Base-by-base conservation (phyloP, 2,329 filamentous ascomycete species). In the Ophiosphaerella herpotricha region DNA sequence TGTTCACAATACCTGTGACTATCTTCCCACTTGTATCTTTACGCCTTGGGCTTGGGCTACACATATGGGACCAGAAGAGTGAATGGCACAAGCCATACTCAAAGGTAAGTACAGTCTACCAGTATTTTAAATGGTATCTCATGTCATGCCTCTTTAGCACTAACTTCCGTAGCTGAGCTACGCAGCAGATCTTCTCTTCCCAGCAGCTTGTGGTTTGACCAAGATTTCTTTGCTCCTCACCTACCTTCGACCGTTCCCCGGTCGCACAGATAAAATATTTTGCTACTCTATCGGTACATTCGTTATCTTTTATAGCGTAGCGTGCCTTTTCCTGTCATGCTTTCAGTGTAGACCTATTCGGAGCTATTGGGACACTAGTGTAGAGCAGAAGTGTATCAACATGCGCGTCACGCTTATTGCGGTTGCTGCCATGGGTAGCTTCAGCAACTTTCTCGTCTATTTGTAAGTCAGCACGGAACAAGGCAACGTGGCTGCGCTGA, bases 181-280 rank as follows among this genome's bases (percentile, higher is more conserved):
- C 40, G 48, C 55, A 16, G 47, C 61, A 13, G 58, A 66, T 16
- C 57, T 68, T 7, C 39, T 64, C 2, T 66, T 68, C 21, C 63
- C 61, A 23, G 38, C 59, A 8, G 53, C 60, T 9, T 62, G 58
- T 29, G 56, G 55, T 2, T 26, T 66, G 5, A 67, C 63, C n/a
- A 70, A 70, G 37, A 56, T 65, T 5, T 68, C 64, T 5, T 39
- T 69, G 31, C 66, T 60, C 40, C 26, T 69, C 7, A 69, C 66
- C 5, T 70, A 70, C 43, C 43, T 70, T 2, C 58, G 60, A 9
- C 54, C 69, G 2, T 70, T 69, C 33, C 63, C 66, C 7, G 50
- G 58, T 34, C 48, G 51, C 29, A 33, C 54, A 8, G 57, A 64
- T 41, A 62, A 58, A 46, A 46, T 61, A 3, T 66, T 67, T 33